phyloP scores from a whole-genome alignment of 2,329 filamentous ascomycete species.

The Rachicladosporium sp. region DNA sequence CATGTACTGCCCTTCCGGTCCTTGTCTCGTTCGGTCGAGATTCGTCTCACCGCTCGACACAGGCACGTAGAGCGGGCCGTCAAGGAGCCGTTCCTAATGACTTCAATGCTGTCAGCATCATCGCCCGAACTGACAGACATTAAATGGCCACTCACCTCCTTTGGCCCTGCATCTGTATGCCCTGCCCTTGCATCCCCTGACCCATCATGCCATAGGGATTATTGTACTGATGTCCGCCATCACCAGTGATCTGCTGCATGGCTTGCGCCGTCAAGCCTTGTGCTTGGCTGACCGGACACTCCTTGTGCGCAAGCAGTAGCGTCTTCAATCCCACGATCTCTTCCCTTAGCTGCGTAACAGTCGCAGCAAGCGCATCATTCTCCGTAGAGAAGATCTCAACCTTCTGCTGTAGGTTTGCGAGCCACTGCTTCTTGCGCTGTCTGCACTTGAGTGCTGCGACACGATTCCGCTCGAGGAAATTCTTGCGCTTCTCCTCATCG shows the following conservation, averaged over 20 bases:
- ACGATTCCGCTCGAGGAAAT: slow-evolving; percentile 90
- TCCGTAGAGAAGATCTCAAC: slow-evolving; percentile 87
- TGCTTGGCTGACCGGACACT: slow-evolving; percentile 83
- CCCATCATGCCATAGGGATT: slow-evolving; percentile 38
- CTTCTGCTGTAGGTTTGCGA: slow-evolving; percentile 85
- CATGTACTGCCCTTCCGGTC: too few relatives aligned
- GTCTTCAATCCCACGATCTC: slow-evolving; percentile 95
- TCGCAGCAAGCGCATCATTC: slow-evolving; percentile 74
- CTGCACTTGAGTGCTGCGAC: slow-evolving; percentile 94
- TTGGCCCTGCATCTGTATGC: slow-evolving; percentile 23
- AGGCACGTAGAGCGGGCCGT: too few relatives aligned
- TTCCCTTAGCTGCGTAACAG: slow-evolving; percentile 74
- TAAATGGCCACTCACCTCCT: slow-evolving; percentile 17
- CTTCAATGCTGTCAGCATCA: not conserved
- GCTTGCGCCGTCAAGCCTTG: slow-evolving; percentile 53
- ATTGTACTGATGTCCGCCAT: slow-evolving; percentile 30
- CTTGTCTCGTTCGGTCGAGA: too few relatives aligned
- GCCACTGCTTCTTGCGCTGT: slow-evolving; percentile 98
- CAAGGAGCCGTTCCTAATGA: too few relatives aligned
- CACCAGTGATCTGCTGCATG: slow-evolving; percentile 38
- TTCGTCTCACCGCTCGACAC: too few relatives aligned
- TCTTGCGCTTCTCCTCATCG: slow-evolving; percentile 95
- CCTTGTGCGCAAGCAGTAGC: slow-evolving; percentile 82
- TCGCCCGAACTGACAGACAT: not conserved
- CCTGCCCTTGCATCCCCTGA: slow-evolving; percentile 19